Evolutionary conservation across 2,329 filamentous ascomycete genomes (phyloP).

Genomic region (Trichophyton simii): DNA sequence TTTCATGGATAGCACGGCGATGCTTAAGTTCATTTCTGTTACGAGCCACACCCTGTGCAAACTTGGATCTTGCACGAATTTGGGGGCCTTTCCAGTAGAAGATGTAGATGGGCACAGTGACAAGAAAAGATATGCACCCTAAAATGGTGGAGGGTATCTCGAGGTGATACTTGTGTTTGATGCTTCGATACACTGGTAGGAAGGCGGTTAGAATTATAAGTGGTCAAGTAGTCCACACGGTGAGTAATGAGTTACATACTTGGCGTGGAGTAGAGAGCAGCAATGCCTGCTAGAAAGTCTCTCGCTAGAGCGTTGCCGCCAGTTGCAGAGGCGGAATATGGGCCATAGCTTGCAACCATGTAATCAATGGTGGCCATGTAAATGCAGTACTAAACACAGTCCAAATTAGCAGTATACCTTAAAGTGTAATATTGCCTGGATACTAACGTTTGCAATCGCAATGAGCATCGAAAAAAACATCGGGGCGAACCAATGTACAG

Average conservation of each 20-base stretch:
- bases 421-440: conserved; percentile 12
- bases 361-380: conserved; percentile 57
- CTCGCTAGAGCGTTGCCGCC: conserved; percentile 54
- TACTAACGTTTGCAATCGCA: conserved; percentile 47
- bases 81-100: conserved; percentile 52
- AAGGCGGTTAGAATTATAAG: no score
- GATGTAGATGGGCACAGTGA: conserved; percentile 51
- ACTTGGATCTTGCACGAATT: conserved; percentile 48
- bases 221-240: no score
- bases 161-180: conserved; percentile 39
- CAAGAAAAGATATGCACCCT: conserved; percentile 46
- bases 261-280: conserved; percentile 47
- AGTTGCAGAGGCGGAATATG: conserved; percentile 51
- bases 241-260: conserved; percentile 21
- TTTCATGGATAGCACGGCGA: conserved; percentile 7
- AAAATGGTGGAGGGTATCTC: conserved; percentile 50
- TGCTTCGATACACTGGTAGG: conserved; percentile 33
- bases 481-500: conserved; percentile 48
- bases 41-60: conserved; percentile 48
- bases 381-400: conserved; percentile 29
- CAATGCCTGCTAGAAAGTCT: conserved; percentile 50
- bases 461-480: conserved; percentile 48
- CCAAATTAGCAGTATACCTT: neutral
- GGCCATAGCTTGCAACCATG: conserved; percentile 54
- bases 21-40: conserved; percentile 20